A percentile compares a stretch with the other conserved stretches of the same genome.
phyloP scores from a whole-genome alignment of 2,329 filamentous ascomycete genomes.

The Aspergillus jensenii region DNA sequence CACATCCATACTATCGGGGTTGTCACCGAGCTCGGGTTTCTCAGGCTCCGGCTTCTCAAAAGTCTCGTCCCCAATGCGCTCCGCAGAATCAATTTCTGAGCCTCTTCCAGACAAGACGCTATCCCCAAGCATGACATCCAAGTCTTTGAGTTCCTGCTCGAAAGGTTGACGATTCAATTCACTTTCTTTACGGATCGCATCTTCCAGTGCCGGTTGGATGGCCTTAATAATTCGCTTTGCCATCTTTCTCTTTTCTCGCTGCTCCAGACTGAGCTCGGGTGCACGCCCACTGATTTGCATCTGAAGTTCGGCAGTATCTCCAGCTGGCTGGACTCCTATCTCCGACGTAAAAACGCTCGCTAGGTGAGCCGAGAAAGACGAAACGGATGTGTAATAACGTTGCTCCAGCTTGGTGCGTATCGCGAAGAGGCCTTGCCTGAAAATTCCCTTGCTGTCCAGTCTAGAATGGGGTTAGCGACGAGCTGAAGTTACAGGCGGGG shows the following conservation, averaged over 20 bases:
- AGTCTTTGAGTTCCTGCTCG: conserved; percentile 68
- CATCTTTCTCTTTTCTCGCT: conserved; percentile 78
- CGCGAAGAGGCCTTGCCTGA: conserved; percentile 53
- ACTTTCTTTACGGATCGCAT: conserved; percentile 76
- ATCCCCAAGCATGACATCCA: conserved; percentile 71
- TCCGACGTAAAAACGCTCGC: conserved; percentile 56
- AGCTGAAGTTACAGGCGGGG: neutral
- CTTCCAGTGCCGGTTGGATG: conserved; percentile 74
- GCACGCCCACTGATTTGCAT: conserved; percentile 51
- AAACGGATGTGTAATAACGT: conserved; percentile 60
- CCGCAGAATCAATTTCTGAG: conserved; percentile 46
- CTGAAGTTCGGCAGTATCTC: conserved; percentile 48
- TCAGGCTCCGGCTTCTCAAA: conserved; percentile 40
- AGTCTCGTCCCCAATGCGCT: conserved; percentile 37
- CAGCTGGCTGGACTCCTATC: conserved; percentile 50
- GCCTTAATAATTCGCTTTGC: conserved; percentile 86
- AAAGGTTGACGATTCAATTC: conserved; percentile 71
- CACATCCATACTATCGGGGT: conserved; percentile 28
- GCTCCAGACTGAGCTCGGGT: conserved; percentile 56
- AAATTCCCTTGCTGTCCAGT: conserved; percentile 55
- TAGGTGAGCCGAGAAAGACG: conserved; percentile 60
- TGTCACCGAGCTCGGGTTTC: conserved; percentile 45
- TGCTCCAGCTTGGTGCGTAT: conserved; percentile 56
- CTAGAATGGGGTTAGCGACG: conserved; percentile 25
- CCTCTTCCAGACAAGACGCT: conserved; percentile 58